phyloP scores from a whole-genome alignment of 768 basidiomycete genomes.

The Pholiota conissans region DNA sequence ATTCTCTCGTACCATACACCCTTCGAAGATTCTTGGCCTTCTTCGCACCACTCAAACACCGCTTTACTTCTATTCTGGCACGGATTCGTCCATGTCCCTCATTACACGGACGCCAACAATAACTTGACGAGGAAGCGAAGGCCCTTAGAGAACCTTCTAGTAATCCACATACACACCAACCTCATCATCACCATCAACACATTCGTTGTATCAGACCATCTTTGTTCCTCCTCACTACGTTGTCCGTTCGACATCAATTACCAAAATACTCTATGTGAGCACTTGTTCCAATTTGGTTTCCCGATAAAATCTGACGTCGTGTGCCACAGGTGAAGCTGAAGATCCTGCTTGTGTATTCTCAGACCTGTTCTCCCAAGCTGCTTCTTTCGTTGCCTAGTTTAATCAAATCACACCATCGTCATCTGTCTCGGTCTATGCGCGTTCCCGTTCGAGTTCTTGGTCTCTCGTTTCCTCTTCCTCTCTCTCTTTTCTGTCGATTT shows the following conservation, averaged over 20 bases:
- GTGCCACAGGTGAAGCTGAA: constrained; percentile 2
- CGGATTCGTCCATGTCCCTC: constrained; percentile 1
- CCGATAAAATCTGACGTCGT: background rate
- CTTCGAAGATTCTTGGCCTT: constrained; percentile 18
- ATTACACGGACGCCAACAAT: background rate
- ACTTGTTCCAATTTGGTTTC: background rate
- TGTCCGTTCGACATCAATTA: background rate
- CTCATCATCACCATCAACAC: background rate
- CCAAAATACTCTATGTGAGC: constrained; percentile 16
- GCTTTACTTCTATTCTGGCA: constrained; percentile 6
- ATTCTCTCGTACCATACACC: constrained; percentile 11
- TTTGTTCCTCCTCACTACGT: constrained; percentile 6
- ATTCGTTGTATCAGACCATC: constrained; percentile 6
- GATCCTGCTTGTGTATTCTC: constrained; percentile 7
- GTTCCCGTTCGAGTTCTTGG: background rate
- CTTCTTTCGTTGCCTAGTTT: constrained; percentile 2
- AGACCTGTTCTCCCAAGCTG: constrained; percentile 5
- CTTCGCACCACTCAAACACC: constrained; percentile 17
- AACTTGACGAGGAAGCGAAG: constrained; percentile 3
- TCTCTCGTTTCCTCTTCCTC: background rate
- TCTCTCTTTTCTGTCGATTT: background rate
- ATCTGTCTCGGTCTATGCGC: background rate
- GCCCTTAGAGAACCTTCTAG: background rate
- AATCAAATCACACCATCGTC: background rate
- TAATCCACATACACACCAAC: background rate